Base-by-base conservation (phyloP, 169 alveolate species). In the Plasmodium gaboni region DNA sequence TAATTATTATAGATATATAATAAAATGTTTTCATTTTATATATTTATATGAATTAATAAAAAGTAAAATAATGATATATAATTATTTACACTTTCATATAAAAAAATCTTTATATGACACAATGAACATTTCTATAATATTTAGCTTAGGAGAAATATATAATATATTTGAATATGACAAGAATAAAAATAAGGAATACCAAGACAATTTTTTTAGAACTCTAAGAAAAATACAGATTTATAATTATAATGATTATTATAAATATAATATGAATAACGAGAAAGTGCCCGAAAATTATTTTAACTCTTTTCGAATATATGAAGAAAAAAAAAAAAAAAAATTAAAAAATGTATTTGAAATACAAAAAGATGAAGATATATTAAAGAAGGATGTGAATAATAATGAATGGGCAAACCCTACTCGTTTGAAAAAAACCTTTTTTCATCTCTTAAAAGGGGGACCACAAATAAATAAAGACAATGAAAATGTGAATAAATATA, bases 111-210 rank as follows among this genome's bases (percentile, higher is more conserved):
- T 59, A 48, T 70, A 38, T 61, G 86, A 69, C 19, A 57, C 48
- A 48, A 12, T 83, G 24, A 8, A 61, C 13, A 9, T 83, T 19
- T 83, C 91, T 13, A 26, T 83, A 12, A 69, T 83, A 32, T 83
- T 83, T 65, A 83, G 91, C 63, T 48, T 83, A 6, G 91, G 91
- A 13, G 91, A 83, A 57, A 42, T 55, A 17, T 42, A 57, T 55
- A 10, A 69, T 48, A 8, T 83, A 51, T 63, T 83, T 83, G 74
- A 68, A 69, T 32, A 10, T 50, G 26, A 57, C 46, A 53, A 72
- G 9, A 83, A 69, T 38, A 83, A 69, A 19, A 83, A 83, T 19
- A 28, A 2, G 12, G 32, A 17, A 61, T 68, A 68, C 12, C 68
- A 83, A 73, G 51, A 48, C 28, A 69, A 73, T 15, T 72, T 83